Base-by-base conservation (phyloP, 768 basidiomycete genomes). In the Cyathus striatus region DNA sequence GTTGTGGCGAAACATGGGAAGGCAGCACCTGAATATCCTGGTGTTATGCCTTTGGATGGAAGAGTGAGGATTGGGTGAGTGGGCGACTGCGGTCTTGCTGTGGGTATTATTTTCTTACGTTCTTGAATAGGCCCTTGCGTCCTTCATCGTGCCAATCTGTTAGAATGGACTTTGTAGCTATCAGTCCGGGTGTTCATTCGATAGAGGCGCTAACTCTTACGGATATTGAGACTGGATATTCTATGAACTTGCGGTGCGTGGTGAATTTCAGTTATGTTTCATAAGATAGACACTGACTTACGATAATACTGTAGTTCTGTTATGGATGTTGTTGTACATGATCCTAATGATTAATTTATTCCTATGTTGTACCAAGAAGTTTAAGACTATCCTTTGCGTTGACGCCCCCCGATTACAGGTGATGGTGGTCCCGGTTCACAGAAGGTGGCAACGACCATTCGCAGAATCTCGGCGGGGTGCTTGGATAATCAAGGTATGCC, bases 101-200 rank as follows among this genome's bases (percentile, higher is more conserved):
- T 14, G 25, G 14, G 25, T 5, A 2, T 40, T n/a, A 44, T 2
- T 20, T 24, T 41, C 24, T 42, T 21, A 44, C 23, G 32, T 23
- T 43, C 36, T 38, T 10, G 16, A 17, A 12, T 36, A 91, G 88
- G 9, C 90, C 90, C 10, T 69, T 92, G 16, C 70, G 77, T n/a
- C 85, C 90, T 3, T 79, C 79, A 9, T 83, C 87, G 1, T 90
- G 89, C 56, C 90, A 92, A 58, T 88, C 86, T 16, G 86, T 92
- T 20, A 70, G 87, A 30, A 90, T 93, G 83, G 76, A 84, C 46
- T 91, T 92, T 53, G 63, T 93, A 36, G 89, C 90, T 2, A 65
- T 93, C 38, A 73, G 77, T 6, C 82, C 88, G 16, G 90, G 90
- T 3, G 79, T 91, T 2, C 89, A 92, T 54, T 70, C 81, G 2